Conservation (phyloP, 805 yeast genomes). For the Cyberlindnera euphorbiiphila region DNA sequence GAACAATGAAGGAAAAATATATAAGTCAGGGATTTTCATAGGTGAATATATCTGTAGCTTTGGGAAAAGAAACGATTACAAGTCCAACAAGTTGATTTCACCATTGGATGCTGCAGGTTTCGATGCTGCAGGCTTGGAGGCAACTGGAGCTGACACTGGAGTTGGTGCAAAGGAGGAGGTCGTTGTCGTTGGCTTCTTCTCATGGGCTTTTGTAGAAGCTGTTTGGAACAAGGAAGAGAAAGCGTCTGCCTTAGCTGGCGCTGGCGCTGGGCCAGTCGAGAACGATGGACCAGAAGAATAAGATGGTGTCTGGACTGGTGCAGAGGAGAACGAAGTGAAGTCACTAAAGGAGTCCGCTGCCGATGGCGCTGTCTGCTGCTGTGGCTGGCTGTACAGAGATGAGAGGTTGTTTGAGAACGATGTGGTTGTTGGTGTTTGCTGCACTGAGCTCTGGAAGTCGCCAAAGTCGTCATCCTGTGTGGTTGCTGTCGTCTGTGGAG, state of each 20-base stretch:
- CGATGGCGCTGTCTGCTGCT: constrained; percentile 16
- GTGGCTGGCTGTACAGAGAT: constrained; percentile 30
- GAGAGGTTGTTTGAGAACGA: constrained; percentile 27
- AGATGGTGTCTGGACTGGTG: constrained; percentile 14
- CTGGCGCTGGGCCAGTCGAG: constrained; percentile 34
- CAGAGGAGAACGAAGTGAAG: constrained; percentile 22
- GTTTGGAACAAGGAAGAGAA: constrained; percentile 65
- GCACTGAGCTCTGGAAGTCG: constrained; percentile 68
- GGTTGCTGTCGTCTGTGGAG: constrained; percentile 15
- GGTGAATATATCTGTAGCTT: no score
- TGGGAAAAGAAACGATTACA: no score
- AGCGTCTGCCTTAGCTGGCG: constrained; percentile 54
- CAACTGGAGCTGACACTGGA: constrained; percentile 6
- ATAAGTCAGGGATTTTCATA: no score
- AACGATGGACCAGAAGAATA: constrained; percentile 19
- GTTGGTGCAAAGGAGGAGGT: constrained; percentile 7
- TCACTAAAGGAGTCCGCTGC: constrained; percentile 24
- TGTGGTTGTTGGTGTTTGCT: constrained; percentile 17
- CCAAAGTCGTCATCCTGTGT: constrained; percentile 50
- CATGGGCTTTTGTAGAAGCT: constrained; percentile 47
- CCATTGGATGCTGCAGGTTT: constrained; percentile 13
- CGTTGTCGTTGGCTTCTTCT: constrained; percentile 1
- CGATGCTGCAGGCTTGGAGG: neutral
- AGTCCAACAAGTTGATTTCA: constrained; percentile 18
- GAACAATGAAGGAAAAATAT: neutral